Base-by-base conservation (phyloP, 208 protist genomes). In the Vickermania spadyakhi region DNA sequence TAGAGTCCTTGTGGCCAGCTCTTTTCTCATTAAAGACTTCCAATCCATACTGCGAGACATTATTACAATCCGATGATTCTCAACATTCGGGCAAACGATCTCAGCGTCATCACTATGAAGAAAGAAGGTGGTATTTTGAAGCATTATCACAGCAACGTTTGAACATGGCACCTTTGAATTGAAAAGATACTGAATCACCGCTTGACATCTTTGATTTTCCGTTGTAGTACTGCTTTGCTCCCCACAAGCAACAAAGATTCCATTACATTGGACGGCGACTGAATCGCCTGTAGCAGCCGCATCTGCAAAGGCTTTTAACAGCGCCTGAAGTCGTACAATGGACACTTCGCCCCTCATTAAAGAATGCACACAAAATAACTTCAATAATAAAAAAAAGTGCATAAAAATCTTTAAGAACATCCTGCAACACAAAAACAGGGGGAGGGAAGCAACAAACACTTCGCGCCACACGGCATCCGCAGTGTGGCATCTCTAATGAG, bases 131-230 rank as follows among this genome's bases (percentile, higher is more conserved):
- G 56, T 71, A 0, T 60, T 45, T 26, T 67, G 30, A 22, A 75
- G 76, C 28, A 94, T 58, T 13, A 92, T 21, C 0, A 77, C 50
- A 2, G 76, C 84, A 14, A 78, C 65, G 55, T 94, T 82, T 52
- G 60, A 52, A 0, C 87, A 62, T 1, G 75, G 61, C 3, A 60
- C 54, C 5, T 60, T 63, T 18, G 84, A 69, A 21, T 77, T 69
- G 23, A 94, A 75, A 22, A 92, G 41, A 65, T 92, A 79, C 73
- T 94, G 88, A n/a, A 90, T 23, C 5, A 94, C 23, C 0, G 84
- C 82, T 68, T 85, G 75, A 1, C 84, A 77, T 23, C 88, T 84
- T 60, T 94, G 88, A 64, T 94, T 94, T 49, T 91, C 82, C 13
- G 85, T 65, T 0, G 82, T 90, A 49, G 76, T 81, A 27, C 72